Base-by-base conservation (phyloP, 2,329 filamentous ascomycete species). In the Neonectria coccinea region DNA sequence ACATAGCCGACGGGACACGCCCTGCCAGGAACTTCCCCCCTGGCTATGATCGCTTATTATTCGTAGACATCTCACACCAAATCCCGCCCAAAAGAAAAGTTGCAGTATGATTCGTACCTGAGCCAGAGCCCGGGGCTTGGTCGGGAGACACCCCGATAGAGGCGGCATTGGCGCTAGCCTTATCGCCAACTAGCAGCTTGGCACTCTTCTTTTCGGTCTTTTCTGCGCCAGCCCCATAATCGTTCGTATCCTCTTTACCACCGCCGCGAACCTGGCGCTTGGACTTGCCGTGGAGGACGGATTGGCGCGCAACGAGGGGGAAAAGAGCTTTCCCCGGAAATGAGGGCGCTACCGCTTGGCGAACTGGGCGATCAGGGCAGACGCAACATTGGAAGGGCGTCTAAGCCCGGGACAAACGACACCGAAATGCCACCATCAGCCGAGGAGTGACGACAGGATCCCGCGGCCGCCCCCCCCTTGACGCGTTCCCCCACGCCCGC, bases 361-460 rank as follows among this genome's bases (percentile, higher is more conserved):
- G 48, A 51, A 20, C 48, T 33, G 2, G 47, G 48, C 48, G 27
- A 9, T 31, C 48, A 51, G 29, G 47, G 27, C 47, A 31, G 6
- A 25, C 25, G 25, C 25, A 6, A 25, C 25, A 25, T 6, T 25
- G 25, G 25, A 39, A 39, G 7, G 29, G 14, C 27, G 27, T 31
- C 47, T 50, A 42, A 41, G 51, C 22, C 44, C 44, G 48, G 58
- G 51, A 42, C 41, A 53, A 53, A 53, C 48, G 22, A 41, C 56
- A 51, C 59, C 39, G 41, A 25, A 25, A 72, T 66, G 64, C 56
- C 56, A 64, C 50, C 65, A 65, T 56, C 59, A 62, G 62, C 62
- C 62, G 45, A 60, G 53, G 57, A 58, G 59, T 69, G 62, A 71
- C 64, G 61, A 64, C 63, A 65, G 25, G 25, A 25, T 6, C 25